A percentile compares a stretch with the other conserved stretches of the same genome.
These are phyloP conservation scores for Trypanosoma platydactyli DNA, from an alignment of 208 protist species.

Conservation along the genomic window DNA sequence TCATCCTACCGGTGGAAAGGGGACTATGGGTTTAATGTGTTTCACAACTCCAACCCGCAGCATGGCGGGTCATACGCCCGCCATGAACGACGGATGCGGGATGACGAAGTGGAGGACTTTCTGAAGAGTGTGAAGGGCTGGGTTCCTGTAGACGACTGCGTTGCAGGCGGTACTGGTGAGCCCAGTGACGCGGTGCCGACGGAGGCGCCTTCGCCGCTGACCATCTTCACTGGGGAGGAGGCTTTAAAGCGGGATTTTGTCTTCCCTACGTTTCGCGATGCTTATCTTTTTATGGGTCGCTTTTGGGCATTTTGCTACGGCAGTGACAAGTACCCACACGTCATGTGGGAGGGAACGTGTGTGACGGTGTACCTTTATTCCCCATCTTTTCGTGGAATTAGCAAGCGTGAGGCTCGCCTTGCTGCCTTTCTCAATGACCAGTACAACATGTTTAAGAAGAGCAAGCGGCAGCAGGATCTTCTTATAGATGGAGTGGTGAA, in stretches of 20 bases:
- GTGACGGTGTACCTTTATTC: conserved; percentile 86
- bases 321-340: conserved; percentile 77
- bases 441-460: conserved; percentile 85
- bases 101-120: conserved; percentile 89
- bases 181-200: neutral
- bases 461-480: conserved; percentile 53
- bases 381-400: conserved; percentile 74
- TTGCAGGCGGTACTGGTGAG: neutral
- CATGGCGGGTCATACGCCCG: conserved; percentile 80
- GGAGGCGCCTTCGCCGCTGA: conserved; percentile 13
- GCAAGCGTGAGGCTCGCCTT: conserved; percentile 75
- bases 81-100: conserved; percentile 80
- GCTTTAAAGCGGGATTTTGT: conserved; percentile 72
- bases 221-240: conserved; percentile 50
- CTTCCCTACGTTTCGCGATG: conserved; percentile 60
- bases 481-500: conserved; percentile 35
- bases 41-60: conserved; percentile 88
- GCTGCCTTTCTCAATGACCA: conserved; percentile 87
- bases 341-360: conserved; percentile 54
- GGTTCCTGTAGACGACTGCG: conserved; percentile 43
- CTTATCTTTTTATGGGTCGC: conserved; percentile 83
- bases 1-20: conserved; percentile 28
- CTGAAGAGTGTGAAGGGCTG: conserved; percentile 78
- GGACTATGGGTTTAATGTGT: conserved; percentile 82
- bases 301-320: conserved; percentile 86